These are phyloP conservation scores for Monocercomonoides exilis DNA, from an alignment of 78 protist species.

Conservation along the genomic window DNA sequence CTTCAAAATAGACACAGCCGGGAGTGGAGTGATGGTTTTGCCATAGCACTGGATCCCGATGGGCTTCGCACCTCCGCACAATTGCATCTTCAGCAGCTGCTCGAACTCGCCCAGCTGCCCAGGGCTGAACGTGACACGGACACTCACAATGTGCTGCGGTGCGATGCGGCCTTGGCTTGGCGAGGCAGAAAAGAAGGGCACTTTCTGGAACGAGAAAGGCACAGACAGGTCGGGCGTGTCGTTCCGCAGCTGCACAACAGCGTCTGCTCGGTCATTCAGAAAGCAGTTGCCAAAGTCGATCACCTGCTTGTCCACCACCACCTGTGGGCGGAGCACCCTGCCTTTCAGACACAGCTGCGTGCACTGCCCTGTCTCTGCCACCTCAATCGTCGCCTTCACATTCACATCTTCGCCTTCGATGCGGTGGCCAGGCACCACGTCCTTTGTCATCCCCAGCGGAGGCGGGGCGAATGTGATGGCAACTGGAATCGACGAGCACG, in stretches of 20 bases:
- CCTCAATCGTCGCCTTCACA: not conserved
- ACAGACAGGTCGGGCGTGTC: not conserved
- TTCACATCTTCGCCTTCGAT: not conserved
- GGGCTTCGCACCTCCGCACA: not conserved
- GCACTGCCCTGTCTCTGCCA: not conserved
- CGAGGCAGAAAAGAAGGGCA: conserved; percentile 1
- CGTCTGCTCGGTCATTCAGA: not conserved
- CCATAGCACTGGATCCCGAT: not conserved
- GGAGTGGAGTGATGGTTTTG: not conserved
- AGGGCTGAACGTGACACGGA: not conserved
- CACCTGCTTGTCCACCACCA: not conserved
- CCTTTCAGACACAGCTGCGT: not conserved
- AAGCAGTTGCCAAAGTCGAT: not conserved
- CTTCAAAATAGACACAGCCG: too few relatives aligned
- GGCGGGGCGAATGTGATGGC: not conserved
- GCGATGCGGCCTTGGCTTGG: not conserved
- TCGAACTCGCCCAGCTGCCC: not conserved
- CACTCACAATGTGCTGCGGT: not conserved
- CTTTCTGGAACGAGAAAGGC: not conserved
- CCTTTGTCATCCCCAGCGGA: not conserved
- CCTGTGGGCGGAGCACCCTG: not conserved
- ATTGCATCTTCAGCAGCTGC: not conserved
- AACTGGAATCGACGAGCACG: not conserved
- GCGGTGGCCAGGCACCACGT: not conserved
- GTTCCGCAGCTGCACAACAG: not conserved